Base-by-base conservation (phyloP, 108 stramenopile species). In the Stephanodiscus minutulus region DNA sequence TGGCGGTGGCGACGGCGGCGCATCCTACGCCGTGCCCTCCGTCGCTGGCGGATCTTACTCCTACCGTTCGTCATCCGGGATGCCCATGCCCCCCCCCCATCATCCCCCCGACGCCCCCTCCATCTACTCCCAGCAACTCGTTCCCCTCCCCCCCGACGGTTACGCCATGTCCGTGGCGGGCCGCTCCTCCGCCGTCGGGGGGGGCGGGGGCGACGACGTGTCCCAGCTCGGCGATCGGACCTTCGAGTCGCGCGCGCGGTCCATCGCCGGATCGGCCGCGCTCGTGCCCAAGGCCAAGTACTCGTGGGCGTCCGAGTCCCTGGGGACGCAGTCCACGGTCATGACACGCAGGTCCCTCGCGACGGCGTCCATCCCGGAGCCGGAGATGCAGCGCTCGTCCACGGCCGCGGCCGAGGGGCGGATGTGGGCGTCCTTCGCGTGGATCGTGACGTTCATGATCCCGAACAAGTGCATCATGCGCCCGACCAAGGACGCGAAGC, bases 201-300 rank as follows among this genome's bases (percentile, higher is more conserved):
- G n/a, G n/a, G n/a, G n/a, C 54, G 31, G 50, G 10, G 70, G 54
- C 36, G 79, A 73, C 22, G 68, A 62, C 41, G 53, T 80, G 31
- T 73, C 72, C 27, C 67, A 72, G 25, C 48, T 80, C 41, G 78
- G 78, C 25, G 72, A 63, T 28, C 60, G 77, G 21, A 80, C 79
- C 21, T 80, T 80, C 54, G 79, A 80, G 64, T 69, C 67, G 28
- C 79, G 79, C 43, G 72, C 79, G 11, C 59, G 79, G 0, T 74
- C 73, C 47, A 81, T 81, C 68, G 79, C 79, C 15, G 79, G 73
- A 18, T 61, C 58, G 13, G 72, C 72, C 8, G 72, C 72, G 6
- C 25, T 81, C 22, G 73, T 81, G 20, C 79, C 79, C 62, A 81
- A 81, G 73, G 79, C 79, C 48, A 81, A 81, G 58, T 81, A 74